Conservation (phyloP, 768 basidiomycete species). For the Pulveroboletus ravenelii region DNA sequence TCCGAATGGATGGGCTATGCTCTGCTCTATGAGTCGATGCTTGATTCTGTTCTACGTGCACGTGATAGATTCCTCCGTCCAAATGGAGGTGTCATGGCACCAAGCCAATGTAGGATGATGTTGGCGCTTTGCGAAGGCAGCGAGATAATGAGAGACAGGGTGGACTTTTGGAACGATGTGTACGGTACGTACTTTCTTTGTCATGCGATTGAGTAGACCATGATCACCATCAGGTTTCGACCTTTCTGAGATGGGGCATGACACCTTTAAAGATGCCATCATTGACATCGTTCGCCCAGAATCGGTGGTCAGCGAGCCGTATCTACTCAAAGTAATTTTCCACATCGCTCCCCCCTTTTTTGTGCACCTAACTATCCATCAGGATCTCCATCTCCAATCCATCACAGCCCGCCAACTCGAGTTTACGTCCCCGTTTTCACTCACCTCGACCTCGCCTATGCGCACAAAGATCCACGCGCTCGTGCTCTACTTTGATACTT, state of each 20-base stretch:
- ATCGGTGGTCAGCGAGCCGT: constrained; percentile 59
- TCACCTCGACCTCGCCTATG: constrained; percentile 56
- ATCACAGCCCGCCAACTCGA: constrained; percentile 69
- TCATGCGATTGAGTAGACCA: not conserved
- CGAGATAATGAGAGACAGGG: constrained; percentile 73
- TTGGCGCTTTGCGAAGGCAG: constrained; percentile 76
- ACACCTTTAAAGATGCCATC: constrained; percentile 75
- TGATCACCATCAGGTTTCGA: constrained; percentile 69
- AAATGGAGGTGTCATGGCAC: constrained; percentile 76
- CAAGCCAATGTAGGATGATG: constrained; percentile 84
- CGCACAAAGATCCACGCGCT: constrained; percentile 71
- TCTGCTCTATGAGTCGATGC: constrained; percentile 93
- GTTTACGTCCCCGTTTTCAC: constrained; percentile 71
- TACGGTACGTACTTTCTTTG: constrained; percentile 55
- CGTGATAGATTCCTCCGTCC: constrained; percentile 80
- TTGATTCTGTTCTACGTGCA: constrained; percentile 89
- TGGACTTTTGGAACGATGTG: constrained; percentile 86
- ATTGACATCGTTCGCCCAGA: constrained; percentile 73
- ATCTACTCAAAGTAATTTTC: constrained; percentile 56
- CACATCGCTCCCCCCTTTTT: not conserved
- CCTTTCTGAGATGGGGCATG: constrained; percentile 73
- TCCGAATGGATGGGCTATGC: constrained; percentile 99
- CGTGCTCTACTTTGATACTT: constrained; percentile 92
- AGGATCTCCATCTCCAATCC: constrained; percentile 74
- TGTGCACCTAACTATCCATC: not conserved